phyloP scores from a whole-genome alignment of 1,284 basidiomycete species.

The Cryptococcus hybrid region DNA sequence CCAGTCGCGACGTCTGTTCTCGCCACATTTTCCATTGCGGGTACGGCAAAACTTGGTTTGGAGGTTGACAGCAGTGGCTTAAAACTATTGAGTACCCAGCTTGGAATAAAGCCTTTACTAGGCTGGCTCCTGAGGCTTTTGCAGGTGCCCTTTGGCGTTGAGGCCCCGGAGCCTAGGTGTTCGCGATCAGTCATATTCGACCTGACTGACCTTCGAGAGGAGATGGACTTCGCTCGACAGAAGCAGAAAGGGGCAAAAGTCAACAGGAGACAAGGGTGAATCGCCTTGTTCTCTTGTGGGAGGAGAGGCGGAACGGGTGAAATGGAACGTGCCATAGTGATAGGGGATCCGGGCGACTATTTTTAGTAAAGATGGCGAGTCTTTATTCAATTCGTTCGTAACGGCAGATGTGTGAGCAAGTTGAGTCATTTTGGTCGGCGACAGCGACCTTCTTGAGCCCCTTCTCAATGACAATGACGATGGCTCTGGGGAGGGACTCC shows the following conservation, averaged over 20 bases:
- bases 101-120: slow-evolving; percentile 28
- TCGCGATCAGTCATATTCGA: slow-evolving; percentile 2
- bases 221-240: slow-evolving; percentile 6
- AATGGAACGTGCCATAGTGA: neutral
- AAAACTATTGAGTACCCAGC: neutral
- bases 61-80: slow-evolving; percentile 22
- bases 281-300: neutral
- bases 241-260: too few species aligned
- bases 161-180: slow-evolving; percentile 30
- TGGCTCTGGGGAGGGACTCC: slow-evolving; percentile 23
- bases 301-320: neutral
- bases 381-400: neutral
- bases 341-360: neutral
- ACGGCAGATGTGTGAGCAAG: neutral
- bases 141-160: slow-evolving; percentile 28
- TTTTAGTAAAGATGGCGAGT: neutral
- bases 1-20: slow-evolving; percentile 32
- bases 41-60: slow-evolving; percentile 38
- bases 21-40: slow-evolving; percentile 32
- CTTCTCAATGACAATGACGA: slow-evolving; percentile 21
- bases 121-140: slow-evolving; percentile 35
- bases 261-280: too few species aligned
- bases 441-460: neutral
- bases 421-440: neutral
- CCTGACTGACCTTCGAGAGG: slow-evolving; percentile 16